Conservation (phyloP, 768 basidiomycete species). For the Leucosporidium creatinivorum region DNA sequence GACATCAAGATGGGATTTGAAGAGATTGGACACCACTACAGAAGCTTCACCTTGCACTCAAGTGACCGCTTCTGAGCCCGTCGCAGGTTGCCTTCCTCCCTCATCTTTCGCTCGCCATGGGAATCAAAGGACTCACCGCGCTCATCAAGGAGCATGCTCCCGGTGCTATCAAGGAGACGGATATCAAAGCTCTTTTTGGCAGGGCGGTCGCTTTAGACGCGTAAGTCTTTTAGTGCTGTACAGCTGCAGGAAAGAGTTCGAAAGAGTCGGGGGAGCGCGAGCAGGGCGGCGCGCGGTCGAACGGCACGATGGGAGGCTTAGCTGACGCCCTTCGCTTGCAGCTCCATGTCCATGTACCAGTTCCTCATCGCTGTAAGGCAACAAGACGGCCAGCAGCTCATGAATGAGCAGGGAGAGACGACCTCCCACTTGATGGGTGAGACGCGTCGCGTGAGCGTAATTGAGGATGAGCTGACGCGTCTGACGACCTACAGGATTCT, state of each 20-base stretch:
- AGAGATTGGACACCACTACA: too few species aligned
- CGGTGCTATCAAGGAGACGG: constrained; percentile 54
- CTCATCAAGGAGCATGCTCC: constrained; percentile 87
- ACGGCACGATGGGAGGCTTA: too few species aligned
- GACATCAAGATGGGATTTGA: too few species aligned
- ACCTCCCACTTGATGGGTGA: constrained; percentile 45
- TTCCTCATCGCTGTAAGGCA: constrained; percentile 83
- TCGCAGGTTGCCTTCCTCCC: too few species aligned
- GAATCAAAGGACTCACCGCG: constrained; percentile 91
- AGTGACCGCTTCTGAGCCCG: too few species aligned
- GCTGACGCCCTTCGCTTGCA: background rate
- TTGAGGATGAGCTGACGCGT: background rate
- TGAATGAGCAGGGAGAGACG: constrained; percentile 94
- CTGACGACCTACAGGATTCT: constrained; percentile 91
- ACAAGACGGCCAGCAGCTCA: constrained; percentile 91
- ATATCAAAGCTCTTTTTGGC: constrained; percentile 70
- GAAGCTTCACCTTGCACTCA: too few species aligned
- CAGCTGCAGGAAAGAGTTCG: background rate
- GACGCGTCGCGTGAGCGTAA: background rate
- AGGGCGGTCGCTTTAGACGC: constrained; percentile 99
- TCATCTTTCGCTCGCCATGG: constrained; percentile 37
- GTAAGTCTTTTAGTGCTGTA: constrained; percentile 12
- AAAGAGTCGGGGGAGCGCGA: background rate
- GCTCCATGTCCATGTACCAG: constrained; percentile 13
- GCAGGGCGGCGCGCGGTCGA: background rate